These are phyloP conservation scores for Ehretia macrophylla DNA, from an alignment of 257 asterid species.

Conservation along the genomic window DNA sequence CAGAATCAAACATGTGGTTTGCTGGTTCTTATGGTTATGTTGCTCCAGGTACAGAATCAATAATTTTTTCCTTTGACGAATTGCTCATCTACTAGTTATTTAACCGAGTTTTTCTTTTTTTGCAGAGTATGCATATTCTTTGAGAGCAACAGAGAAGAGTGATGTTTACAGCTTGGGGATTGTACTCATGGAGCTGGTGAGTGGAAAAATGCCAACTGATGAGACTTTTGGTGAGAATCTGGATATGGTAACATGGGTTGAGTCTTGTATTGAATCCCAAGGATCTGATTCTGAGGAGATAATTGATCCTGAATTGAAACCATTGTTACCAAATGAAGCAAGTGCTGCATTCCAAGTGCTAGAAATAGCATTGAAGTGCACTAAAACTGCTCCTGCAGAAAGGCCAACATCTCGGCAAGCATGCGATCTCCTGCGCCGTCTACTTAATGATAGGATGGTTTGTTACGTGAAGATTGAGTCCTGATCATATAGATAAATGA, in stretches of 20 bases:
- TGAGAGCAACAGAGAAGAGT: conserved; percentile 79
- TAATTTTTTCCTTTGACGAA: neutral
- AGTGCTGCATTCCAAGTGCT: conserved; percentile 53
- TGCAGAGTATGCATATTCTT: conserved; percentile 83
- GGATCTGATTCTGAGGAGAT: conserved; percentile 44
- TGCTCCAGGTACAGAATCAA: conserved; percentile 79
- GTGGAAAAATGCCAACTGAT: conserved; percentile 87
- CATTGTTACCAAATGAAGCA: conserved; percentile 60
- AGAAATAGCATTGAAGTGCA: conserved; percentile 75
- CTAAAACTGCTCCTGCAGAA: conserved; percentile 82
- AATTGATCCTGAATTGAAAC: conserved; percentile 62
- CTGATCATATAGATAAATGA: no score
- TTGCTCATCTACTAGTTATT: neutral
- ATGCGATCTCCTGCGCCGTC: conserved; percentile 51
- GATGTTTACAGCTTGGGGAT: conserved; percentile 97
- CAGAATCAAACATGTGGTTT: conserved; percentile 74
- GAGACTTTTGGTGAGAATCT: conserved; percentile 56
- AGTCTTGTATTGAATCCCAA: conserved; percentile 44
- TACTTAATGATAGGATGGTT: conserved; percentile 45
- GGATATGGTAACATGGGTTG: conserved; percentile 94
- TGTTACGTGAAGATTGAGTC: conserved; percentile 41
- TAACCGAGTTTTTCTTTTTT: neutral
- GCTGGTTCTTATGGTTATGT: conserved; percentile 93
- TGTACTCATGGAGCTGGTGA: conserved; percentile 87
- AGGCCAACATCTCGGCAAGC: conserved; percentile 79